A percentile compares a stretch with the other conserved stretches of the same genome.
Conservation (phyloP, 2,329 filamentous ascomycete genomes). For the Aspergillus ochraceoroseus region DNA sequence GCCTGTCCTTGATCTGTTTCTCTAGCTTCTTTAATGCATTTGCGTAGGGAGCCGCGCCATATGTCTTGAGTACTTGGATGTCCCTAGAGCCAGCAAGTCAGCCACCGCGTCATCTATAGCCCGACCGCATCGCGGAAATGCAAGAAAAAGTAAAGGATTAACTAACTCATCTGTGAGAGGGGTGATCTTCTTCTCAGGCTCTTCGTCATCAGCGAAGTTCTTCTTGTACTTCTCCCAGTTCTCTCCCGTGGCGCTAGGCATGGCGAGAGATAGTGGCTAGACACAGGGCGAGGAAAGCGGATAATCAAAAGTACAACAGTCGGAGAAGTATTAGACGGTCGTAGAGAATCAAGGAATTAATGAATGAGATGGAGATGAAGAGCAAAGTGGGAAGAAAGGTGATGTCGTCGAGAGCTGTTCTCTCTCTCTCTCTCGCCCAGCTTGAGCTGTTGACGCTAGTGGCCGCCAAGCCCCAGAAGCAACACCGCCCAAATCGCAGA, state of each 20-base stretch:
- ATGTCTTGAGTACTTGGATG: slow-evolving; percentile 98
- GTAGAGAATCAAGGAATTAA: slow-evolving; percentile 8
- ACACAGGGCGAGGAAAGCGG: slow-evolving; percentile 16
- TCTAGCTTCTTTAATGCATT: slow-evolving; percentile 93
- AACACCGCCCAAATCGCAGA: slow-evolving; percentile 39
- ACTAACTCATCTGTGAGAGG: slow-evolving; percentile 91
- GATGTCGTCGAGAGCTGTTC: slow-evolving; percentile 29
- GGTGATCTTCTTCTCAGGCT: slow-evolving; percentile 99
- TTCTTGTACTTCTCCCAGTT: slow-evolving; percentile 99
- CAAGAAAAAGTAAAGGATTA: not conserved
- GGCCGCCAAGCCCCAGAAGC: slow-evolving; percentile 36
- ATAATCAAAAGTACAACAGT: slow-evolving; percentile 7
- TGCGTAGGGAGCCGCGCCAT: slow-evolving; percentile 93
- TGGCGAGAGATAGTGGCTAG: slow-evolving; percentile 41
- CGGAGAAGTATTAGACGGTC: not conserved
- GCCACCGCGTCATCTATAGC: slow-evolving; percentile 25
- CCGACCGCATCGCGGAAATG: not conserved
- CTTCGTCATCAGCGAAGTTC: slow-evolving; percentile 91
- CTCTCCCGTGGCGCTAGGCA: slow-evolving; percentile 90
- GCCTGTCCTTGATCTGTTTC: slow-evolving; percentile 99
- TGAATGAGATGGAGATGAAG: slow-evolving; percentile 8
- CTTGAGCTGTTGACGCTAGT: slow-evolving; percentile 38
- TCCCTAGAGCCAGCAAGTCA: slow-evolving; percentile 64
- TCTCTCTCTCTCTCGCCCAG: slow-evolving; percentile 23
- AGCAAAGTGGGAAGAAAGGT: slow-evolving; percentile 23